Percentiles rank a stretch among this genome's conserved stretches.
Conservation (phyloP, 495 filamentous ascomycete species). For the Podospora didyma region DNA sequence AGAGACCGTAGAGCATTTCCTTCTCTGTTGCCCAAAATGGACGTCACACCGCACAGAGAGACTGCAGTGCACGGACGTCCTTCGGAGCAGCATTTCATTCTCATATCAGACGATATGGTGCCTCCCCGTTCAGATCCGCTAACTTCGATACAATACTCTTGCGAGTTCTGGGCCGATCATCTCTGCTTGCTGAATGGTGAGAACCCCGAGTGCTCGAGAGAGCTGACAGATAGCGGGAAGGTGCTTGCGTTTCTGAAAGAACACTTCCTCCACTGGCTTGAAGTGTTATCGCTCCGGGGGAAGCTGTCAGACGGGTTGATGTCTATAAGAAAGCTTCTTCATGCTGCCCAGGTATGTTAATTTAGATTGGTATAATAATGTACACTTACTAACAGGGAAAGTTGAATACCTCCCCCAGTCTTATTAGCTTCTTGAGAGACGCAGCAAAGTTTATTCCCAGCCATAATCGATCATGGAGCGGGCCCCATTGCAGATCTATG, state of each 20-base stretch:
- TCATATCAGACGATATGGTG: constrained; percentile 12
- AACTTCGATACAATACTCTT: constrained; percentile 4
- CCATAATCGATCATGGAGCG: constrained; percentile 5
- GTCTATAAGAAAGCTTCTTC: constrained; percentile 6
- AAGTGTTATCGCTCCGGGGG: constrained; percentile 27
- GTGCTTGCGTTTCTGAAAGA: background rate
- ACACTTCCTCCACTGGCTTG: constrained; percentile 8
- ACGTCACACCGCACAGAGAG: no score
- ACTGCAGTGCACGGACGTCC: no score
- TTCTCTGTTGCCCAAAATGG: no score
- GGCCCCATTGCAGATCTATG: constrained; percentile 6
- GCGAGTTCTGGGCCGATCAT: background rate
- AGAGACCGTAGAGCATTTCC: no score
- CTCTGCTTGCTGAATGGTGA: background rate
- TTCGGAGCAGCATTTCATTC: no score
- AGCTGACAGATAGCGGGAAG: background rate
- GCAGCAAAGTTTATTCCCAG: constrained; percentile 6
- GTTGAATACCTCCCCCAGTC: background rate
- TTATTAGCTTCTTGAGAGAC: background rate
- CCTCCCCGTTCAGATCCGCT: constrained; percentile 25
- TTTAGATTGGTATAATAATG: background rate
- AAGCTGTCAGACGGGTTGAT: constrained; percentile 3
- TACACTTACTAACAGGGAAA: background rate
- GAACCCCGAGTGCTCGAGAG: background rate
- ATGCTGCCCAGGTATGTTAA: background rate